Percentiles rank a stretch among this genome's conserved stretches.
These are phyloP conservation scores for Diaporthe sp. DNA, from an alignment of 2,329 filamentous ascomycete species.

Conservation along the genomic window DNA sequence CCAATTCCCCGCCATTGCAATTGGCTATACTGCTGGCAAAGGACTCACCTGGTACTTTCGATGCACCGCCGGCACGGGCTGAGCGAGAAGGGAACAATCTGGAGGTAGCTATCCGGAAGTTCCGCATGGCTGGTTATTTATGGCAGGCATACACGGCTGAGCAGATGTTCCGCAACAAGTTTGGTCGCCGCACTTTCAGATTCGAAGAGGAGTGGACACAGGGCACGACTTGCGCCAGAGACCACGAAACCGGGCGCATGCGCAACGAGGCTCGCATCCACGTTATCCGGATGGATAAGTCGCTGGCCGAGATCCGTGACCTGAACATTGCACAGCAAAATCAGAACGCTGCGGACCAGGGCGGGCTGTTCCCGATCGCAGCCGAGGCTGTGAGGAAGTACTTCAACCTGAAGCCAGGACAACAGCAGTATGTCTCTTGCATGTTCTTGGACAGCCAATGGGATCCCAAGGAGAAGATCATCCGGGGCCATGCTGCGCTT, in stretches of 20 bases:
- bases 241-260: slow-evolving; percentile 79
- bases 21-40: slow-evolving; percentile 89
- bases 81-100: slow-evolving; percentile 86
- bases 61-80: slow-evolving; percentile 81
- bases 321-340: slow-evolving; percentile 85
- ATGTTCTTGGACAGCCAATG: slow-evolving; percentile 91
- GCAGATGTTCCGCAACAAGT: slow-evolving; percentile 91
- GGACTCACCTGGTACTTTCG: slow-evolving; percentile 89
- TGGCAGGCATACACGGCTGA: slow-evolving; percentile 98
- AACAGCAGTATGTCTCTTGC: slow-evolving; percentile 90
- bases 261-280: slow-evolving; percentile 94
- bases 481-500: slow-evolving; percentile 87
- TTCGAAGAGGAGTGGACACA: slow-evolving; percentile 96
- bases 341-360: slow-evolving; percentile 75
- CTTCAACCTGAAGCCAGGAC: slow-evolving; percentile 80
- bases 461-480: slow-evolving; percentile 78
- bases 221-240: slow-evolving; percentile 82
- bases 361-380: slow-evolving; percentile 82
- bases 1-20: slow-evolving; percentile 85
- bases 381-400: slow-evolving; percentile 82
- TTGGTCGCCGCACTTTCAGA: slow-evolving; percentile 87
- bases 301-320: slow-evolving; percentile 85
- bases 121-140: slow-evolving; percentile 93
- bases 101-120: slow-evolving; percentile 87
- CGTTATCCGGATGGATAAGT: slow-evolving; percentile 85